Base-by-base conservation (phyloP, 179 eudicot genomes). In the Sideroxylon spinosum region DNA sequence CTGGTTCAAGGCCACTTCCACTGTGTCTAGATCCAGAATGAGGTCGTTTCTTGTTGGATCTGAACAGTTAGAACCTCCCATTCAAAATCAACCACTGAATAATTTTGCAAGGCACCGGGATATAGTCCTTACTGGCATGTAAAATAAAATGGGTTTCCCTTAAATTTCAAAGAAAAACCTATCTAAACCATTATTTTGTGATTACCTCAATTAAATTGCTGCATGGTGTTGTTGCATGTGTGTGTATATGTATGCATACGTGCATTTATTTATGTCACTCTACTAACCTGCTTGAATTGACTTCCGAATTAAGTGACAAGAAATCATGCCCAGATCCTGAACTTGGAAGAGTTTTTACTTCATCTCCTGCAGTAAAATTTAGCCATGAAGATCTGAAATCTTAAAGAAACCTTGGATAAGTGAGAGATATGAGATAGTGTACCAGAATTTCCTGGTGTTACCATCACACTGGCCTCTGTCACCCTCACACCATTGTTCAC, bases 381-480 rank as follows among this genome's bases (percentile, higher is more conserved):
- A 60, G n/a, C 37, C 60, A 48, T 73, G 56, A 57, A 64, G 29
- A 63, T 65, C 19, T 62, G 11, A 63, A 78, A 13, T 6, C 9
- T 19, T 9, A 32, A 61, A 10, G 29, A 25, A 7, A 19, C 37
- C 22, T 12, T 0, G 68, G 49, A 71, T 20, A 66, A 64, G 9
- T n/a, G 17, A 50, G 59, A 53, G 29, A 65, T 32, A 62, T 8
- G 11, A 4, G 17, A 22, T 16, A 19, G 72, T 60, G 13, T 86
- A 93, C 99, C 94, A 73, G 91, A 88, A 84, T 86, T 86, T 82
- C 81, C 74, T 0, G 88, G 92, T 20, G 95, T 82, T 78, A 84
- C 84, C 83, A 82, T 84, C 79, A 75, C 79, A 76, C 87, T 78
- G 75, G 77, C 76, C 26, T 81, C 89, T 46, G 70, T 59, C 78